Evolutionary conservation across 306 rosid species (phyloP), one percentile per base, ranked within the genome.

Genomic region (Cucumis melo): DNA sequence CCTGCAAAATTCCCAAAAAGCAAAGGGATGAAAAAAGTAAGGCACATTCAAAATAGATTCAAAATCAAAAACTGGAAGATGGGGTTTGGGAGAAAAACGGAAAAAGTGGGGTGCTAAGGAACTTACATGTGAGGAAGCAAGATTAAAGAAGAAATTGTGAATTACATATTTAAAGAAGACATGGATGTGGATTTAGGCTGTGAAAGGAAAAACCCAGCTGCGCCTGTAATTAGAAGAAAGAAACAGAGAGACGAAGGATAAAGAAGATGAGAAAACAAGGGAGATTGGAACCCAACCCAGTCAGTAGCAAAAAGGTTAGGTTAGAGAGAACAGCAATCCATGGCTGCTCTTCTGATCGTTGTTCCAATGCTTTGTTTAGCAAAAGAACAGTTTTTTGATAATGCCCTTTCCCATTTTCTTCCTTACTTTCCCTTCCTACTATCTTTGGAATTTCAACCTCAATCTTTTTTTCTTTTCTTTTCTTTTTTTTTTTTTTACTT

Each of bases 271-370:
- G 34, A 74, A 74, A 13, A 27, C 32, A 57, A 70, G 13, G 32
- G 38, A 70, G 39, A 70, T 46, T 70, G 75, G 54, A 44, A 70
- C 21, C 75, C 75, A 44, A 70, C 21, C 75, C 75, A 70, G 75
- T 70, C 7, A 77, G 77, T 48, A 77, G 76, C n/a, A 81, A 68
- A 76, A 81, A 68, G 87, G 81, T 75, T 82, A 82, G 85, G 80
- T 80, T 51, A 81, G 85, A 84, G 87, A 84, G 87, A 84, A 78
- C 82, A 79, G 89, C 86, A 85, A 82, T 80, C 88, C 84, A 83
- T 83, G 59, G 91, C 87, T 82, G 84, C 81, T 82, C 78, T 78
- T 65, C 83, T 57, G 79, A 87, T 77, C 74, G 81, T 66, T 80
- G 80, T 77, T 74, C 60, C 5, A 78, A 78, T 78, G 74, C 48